Base-by-base conservation (phyloP, 78 protist species). In the Guillardia theta region DNA sequence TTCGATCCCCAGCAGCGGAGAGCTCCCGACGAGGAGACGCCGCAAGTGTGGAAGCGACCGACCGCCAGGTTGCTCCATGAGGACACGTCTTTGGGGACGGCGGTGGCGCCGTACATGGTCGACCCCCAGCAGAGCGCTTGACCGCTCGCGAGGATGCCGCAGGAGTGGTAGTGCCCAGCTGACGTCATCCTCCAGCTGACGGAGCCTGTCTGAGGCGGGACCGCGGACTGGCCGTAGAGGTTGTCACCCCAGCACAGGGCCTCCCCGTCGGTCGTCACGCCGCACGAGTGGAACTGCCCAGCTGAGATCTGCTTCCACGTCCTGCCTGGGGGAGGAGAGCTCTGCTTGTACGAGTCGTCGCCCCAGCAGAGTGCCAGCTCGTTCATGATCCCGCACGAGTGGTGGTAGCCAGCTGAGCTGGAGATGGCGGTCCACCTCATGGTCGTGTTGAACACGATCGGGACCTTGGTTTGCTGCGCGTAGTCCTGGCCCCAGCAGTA, bases 281-380 rank as follows among this genome's bases (percentile, higher is more conserved):
- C 90, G 48, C 90, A 78, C 90, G 90, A 43, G 90, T 78, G 90
- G 53, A 37, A 78, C 90, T 78, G 90, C 30, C 90, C 90, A 4
- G 90, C 90, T 2, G 90, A 78, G 30, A 78, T 43, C 48, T 8
- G 24, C 50, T 12, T 9, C 90, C 90, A 78, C 70, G 21, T 30
- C 70, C 21, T 58, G 27, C 70, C 70, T 8, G 2, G 39, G 27
- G 70, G 70, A 24, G 27, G 27, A 24, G 39, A 24, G n/a, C 50
- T 78, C 90, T 78, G 90, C 6, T 10, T 15, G 50, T 43, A 43
- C 90, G 19, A 46, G 90, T 78, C 48, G 90, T 78, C 90, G 8
- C 90, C 90, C 90, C 90, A 78, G 50, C 90, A 78, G 44, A 18
- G 22, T 27, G 44, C 90, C 43, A 46, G 10, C 50, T 18, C 15